Evolutionary conservation across 257 asterid genomes (phyloP).

Genomic region (Cordia subcordata): DNA sequence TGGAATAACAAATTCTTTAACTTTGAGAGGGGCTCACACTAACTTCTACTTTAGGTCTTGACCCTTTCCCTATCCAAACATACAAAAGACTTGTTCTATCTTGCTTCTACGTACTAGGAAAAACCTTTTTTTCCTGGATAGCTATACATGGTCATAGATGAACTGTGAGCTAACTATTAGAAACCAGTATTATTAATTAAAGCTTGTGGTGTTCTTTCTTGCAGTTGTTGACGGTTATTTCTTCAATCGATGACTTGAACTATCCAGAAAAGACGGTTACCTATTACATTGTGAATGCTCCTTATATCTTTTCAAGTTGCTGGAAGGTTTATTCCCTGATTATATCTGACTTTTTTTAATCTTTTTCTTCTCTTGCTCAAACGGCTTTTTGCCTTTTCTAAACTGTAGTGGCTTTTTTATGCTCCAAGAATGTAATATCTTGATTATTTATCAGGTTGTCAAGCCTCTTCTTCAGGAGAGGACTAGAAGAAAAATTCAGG

Average conservation of each 20-base stretch:
- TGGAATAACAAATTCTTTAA: too few relatives aligned
- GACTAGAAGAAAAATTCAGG: slow-evolving; percentile 53
- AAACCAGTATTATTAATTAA: slow-evolving; percentile 1
- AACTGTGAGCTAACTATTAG: not conserved
- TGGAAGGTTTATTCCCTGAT: slow-evolving; percentile 57
- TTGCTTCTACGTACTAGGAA: too few relatives aligned
- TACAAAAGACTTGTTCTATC: not conserved
- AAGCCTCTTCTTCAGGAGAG: slow-evolving; percentile 81
- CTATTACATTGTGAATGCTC: slow-evolving; percentile 72
- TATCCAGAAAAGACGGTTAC: slow-evolving; percentile 69
- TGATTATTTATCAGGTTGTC: slow-evolving; percentile 45
- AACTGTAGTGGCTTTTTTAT: too few relatives aligned
- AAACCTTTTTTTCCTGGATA: too few relatives aligned
- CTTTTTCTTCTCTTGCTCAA: not conserved
- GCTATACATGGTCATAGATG: too few relatives aligned
- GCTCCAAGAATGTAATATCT: not conserved
- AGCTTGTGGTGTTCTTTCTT: slow-evolving; percentile 14
- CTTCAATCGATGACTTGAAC: slow-evolving; percentile 71
- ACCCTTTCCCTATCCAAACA: slow-evolving; percentile 1
- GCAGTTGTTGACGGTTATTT: slow-evolving; percentile 61
- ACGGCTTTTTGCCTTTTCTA: not conserved
- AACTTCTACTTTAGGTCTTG: too few relatives aligned
- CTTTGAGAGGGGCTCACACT: too few relatives aligned
- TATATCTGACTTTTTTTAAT: not conserved
- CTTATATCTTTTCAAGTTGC: slow-evolving; percentile 65